Percentiles rank a stretch among this genome's conserved stretches.
Conservation (phyloP, 495 filamentous ascomycete genomes). For the Talaromyces wortmannii region DNA sequence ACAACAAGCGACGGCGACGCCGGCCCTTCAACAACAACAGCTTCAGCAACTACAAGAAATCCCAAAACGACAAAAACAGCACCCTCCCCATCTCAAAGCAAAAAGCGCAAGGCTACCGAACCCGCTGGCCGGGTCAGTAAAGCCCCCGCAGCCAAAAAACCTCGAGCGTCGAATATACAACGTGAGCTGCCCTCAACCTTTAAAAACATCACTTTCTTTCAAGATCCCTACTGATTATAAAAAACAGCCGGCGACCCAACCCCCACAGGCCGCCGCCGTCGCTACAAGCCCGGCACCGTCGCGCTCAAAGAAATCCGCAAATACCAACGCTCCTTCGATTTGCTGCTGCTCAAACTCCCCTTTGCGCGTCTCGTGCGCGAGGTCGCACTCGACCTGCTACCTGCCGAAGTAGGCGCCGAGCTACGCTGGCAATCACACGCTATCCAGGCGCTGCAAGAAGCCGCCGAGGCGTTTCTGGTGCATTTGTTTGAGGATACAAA, state of each 20-base stretch:
- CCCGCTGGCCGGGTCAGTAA: conserved; percentile 8
- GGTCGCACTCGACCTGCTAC: conserved; percentile 58
- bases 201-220: not conserved
- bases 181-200: conserved; percentile 19
- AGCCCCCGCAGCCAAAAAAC: conserved; percentile 13
- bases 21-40: conserved; percentile 9
- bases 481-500: conserved; percentile 95
- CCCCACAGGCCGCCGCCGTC: conserved; percentile 52
- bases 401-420: conserved; percentile 43
- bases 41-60: conserved; percentile 6
- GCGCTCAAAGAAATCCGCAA: conserved; percentile 81
- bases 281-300: conserved; percentile 79
- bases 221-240: not conserved
- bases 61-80: conserved; percentile 4
- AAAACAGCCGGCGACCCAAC: conserved; percentile 63
- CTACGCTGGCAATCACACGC: conserved; percentile 91
- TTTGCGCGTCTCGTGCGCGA: conserved; percentile 88
- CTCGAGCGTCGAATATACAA: conserved; percentile 25
- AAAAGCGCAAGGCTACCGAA: conserved; percentile 1
- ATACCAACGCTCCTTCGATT: conserved; percentile 76
- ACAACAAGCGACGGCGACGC: conserved; percentile 6
- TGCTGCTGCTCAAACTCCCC: conserved; percentile 74
- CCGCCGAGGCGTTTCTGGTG: conserved; percentile 85
- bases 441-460: conserved; percentile 84
- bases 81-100: not conserved